phyloP scores from a whole-genome alignment of 257 asterid genomes.

The Solanum chilense region DNA sequence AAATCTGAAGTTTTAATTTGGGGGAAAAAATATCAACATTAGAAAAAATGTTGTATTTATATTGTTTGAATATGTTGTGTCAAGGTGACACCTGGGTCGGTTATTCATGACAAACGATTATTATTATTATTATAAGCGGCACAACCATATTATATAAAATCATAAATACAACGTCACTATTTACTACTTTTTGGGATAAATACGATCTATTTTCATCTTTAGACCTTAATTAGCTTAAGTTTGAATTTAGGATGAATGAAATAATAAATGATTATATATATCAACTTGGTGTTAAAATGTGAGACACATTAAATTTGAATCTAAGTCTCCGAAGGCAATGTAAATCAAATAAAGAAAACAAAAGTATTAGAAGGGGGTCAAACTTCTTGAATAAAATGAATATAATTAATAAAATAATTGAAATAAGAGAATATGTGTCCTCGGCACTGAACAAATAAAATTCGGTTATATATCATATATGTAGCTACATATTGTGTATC shows the following conservation, averaged over 20 bases:
- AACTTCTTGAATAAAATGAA: too few relatives aligned
- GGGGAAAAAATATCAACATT: not conserved
- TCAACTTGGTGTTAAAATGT: too few relatives aligned
- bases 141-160: not conserved
- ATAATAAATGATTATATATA: too few relatives aligned
- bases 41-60: not conserved
- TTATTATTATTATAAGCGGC: not conserved
- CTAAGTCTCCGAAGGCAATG: too few relatives aligned
- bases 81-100: not conserved
- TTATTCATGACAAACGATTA: not conserved
- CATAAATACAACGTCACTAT: not conserved
- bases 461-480: too few relatives aligned
- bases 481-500: too few relatives aligned
- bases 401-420: too few relatives aligned
- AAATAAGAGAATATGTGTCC: too few relatives aligned
- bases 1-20: not conserved
- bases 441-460: too few relatives aligned
- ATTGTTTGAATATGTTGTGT: not conserved
- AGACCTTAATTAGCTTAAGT: not conserved
- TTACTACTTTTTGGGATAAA: not conserved
- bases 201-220: not conserved
- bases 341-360: too few relatives aligned
- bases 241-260: not conserved
- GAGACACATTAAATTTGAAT: too few relatives aligned
- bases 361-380: too few relatives aligned